Conservation (phyloP, 768 basidiomycete species). For the Lactarius indigo region DNA sequence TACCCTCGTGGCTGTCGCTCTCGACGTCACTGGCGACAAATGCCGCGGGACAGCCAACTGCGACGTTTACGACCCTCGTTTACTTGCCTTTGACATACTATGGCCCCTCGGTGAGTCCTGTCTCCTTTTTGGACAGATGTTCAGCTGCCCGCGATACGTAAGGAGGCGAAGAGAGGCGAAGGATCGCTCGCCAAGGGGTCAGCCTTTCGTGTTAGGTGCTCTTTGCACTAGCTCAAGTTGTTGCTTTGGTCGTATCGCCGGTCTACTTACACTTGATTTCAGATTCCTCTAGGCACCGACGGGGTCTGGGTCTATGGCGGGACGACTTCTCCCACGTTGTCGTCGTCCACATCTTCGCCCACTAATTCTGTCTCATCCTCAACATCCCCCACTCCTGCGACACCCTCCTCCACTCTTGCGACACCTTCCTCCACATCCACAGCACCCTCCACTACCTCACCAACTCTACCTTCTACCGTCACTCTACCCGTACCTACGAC, state of each 20-base stretch:
- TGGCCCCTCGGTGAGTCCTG: conserved; percentile 69
- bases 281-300: conserved; percentile 71
- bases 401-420: conserved; percentile 32
- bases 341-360: conserved; percentile 30
- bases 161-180: neutral
- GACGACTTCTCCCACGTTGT: conserved; percentile 51
- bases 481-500: conserved; percentile 11
- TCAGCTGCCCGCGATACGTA: neutral
- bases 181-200: neutral
- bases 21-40: conserved; percentile 52
- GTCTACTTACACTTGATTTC: conserved; percentile 10
- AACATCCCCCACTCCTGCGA: conserved; percentile 27
- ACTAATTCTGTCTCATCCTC: conserved; percentile 29
- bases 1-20: conserved; percentile 71
- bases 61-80: conserved; percentile 55
- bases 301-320: conserved; percentile 73
- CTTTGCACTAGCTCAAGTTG: neutral
- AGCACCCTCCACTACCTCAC: conserved; percentile 9
- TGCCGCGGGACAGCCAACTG: conserved; percentile 47
- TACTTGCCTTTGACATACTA: conserved; percentile 76
- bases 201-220: neutral
- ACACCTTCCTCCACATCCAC: conserved; percentile 26
- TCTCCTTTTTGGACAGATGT: neutral
- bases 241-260: neutral
- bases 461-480: conserved; percentile 8